Evolutionary conservation across 805 yeast species (phyloP).

Genomic region (Danielia oregonensis): DNA sequence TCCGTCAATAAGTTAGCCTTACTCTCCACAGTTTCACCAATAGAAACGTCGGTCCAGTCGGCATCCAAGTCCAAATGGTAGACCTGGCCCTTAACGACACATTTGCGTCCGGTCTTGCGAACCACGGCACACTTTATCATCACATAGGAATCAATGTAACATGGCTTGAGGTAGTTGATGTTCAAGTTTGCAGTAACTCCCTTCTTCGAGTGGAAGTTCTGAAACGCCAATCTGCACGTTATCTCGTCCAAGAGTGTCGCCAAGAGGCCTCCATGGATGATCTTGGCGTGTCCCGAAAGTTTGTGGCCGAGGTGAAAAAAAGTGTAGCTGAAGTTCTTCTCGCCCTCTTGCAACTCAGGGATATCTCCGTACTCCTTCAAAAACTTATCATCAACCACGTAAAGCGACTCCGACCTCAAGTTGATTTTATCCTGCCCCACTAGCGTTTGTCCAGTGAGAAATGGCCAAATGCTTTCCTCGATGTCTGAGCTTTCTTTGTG

Average conservation of each 20-base stretch:
- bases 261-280: constrained; percentile 42
- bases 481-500: constrained; percentile 15
- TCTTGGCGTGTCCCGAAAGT: constrained; percentile 37
- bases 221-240: constrained; percentile 41
- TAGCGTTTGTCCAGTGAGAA: constrained; percentile 34
- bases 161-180: constrained; percentile 36
- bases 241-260: constrained; percentile 42
- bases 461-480: constrained; percentile 30
- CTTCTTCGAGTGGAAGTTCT: constrained; percentile 34
- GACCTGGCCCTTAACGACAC: constrained; percentile 35
- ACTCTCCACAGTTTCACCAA: constrained; percentile 17
- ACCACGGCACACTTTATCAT: constrained; percentile 31
- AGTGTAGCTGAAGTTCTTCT: constrained; percentile 31
- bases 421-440: constrained; percentile 32
- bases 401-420: constrained; percentile 30
- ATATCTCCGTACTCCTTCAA: constrained; percentile 23
- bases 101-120: constrained; percentile 36
- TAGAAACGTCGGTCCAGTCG: constrained; percentile 3
- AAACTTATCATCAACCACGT: constrained; percentile 31
- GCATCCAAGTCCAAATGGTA: constrained; percentile 20
- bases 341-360: constrained; percentile 7
- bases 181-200: constrained; percentile 45
- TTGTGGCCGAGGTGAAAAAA: constrained; percentile 37
- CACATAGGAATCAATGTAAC: constrained; percentile 27
- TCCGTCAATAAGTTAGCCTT: constrained; percentile 27